Conservation (phyloP, 2,329 filamentous ascomycete species). For the Rhynchosporium graminicola region DNA sequence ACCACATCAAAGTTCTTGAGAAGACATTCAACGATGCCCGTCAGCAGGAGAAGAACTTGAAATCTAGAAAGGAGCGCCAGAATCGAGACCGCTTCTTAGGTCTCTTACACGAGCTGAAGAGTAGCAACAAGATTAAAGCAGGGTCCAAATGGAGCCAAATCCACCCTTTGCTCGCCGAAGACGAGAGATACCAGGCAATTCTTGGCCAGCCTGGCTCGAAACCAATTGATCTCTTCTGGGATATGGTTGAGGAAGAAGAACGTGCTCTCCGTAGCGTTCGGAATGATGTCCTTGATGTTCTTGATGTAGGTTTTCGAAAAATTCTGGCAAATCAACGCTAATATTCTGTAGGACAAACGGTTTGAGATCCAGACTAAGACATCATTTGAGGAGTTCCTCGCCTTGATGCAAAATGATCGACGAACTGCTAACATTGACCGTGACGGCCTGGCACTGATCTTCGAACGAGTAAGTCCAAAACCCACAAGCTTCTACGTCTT, state of each 20-base stretch:
- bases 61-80: conserved; percentile 79
- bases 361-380: conserved; percentile 89
- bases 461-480: conserved; percentile 65
- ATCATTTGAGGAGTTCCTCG: conserved; percentile 83
- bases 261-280: conserved; percentile 76
- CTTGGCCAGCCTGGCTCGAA: conserved; percentile 82
- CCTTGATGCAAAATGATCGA: conserved; percentile 79
- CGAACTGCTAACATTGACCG: conserved; percentile 85
- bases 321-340: conserved; percentile 37
- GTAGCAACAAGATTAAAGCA: conserved; percentile 80
- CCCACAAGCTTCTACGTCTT: background rate
- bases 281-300: conserved; percentile 83
- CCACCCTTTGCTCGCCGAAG: conserved; percentile 71
- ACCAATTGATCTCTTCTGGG: conserved; percentile 93
- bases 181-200: conserved; percentile 81
- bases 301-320: conserved; percentile 65
- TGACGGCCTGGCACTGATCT: conserved; percentile 78
- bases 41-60: conserved; percentile 82
- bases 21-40: conserved; percentile 87
- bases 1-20: conserved; percentile 90
- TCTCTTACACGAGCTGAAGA: conserved; percentile 73
- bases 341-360: conserved; percentile 70
- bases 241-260: conserved; percentile 91
- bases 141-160: conserved; percentile 89
- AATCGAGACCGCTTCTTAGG: conserved; percentile 78